Evolutionary conservation across 192 early-diverging fungal species (phyloP), one percentile per base, ranked within the genome.

Genomic region (Entophlyctis helioformis): DNA sequence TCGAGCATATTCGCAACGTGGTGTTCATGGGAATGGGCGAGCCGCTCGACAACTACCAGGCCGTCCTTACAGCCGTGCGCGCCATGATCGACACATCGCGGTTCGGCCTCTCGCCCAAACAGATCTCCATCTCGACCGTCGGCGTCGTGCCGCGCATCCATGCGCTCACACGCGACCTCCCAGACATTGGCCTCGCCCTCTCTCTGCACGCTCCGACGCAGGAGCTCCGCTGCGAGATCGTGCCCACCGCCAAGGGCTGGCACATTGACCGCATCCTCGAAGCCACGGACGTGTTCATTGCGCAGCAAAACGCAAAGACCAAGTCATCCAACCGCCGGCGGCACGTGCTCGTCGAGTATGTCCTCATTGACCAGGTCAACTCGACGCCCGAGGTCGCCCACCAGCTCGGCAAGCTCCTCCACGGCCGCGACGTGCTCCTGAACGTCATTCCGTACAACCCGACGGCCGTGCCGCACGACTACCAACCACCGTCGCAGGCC

Each of bases 11-110:
- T 25, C 58, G 67, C 11, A 70, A 71, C 43, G 56, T 74, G 13
- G 74, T 74, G 18, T 72, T 73, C 37, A 71, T 67, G 69, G 69
- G 73, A 7, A 74, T 74, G 74, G 74, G 72, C 19, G 74, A 76
- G 34, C 74, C 74, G 2, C 57, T 76, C 28, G 71, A 76, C 48
- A 74, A 73, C 46, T 76, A 74, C 48, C 37, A 43, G 28, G 52
- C 61, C 36, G 71, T 76, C 8, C 33, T 70, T 1, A 23, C 42
- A 2, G 66, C 74, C 6, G 46, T 74, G 24, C 44, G 53, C 26
- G 60, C 53, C 36, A 74, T 76, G 71, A 49, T 65, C 20, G 61
- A 76, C 48, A 59, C 66, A 1, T 19, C 37, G 11, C 57, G 64
- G 27, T 68, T 71, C 50, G 42, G 54, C 12, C 60, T 74, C 36